Conservation (phyloP, 192 early-diverging fungal species). For the Linnemannia elongata region DNA sequence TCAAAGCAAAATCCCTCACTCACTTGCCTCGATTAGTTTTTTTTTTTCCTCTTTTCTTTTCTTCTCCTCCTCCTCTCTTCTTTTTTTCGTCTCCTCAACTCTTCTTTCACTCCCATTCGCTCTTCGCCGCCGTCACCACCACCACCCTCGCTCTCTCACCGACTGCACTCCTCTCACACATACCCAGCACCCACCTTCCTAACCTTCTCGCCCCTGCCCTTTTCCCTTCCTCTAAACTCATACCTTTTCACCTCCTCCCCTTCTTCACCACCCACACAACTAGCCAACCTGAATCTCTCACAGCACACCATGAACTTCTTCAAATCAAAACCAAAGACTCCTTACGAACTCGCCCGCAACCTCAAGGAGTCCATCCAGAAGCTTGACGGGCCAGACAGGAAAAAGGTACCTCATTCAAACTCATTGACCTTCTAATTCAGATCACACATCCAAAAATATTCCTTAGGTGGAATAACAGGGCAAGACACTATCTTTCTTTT, state of each 20-base stretch:
- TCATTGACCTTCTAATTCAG: background rate
- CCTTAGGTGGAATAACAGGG: background rate
- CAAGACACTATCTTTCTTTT: background rate
- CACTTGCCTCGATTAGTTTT: background rate
- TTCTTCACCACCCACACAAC: background rate
- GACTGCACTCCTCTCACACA: constrained; percentile 3
- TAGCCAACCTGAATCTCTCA: constrained; percentile 7
- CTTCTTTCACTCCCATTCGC: constrained; percentile 9
- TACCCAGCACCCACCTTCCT: constrained; percentile 2
- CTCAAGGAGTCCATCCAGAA: constrained; percentile 88
- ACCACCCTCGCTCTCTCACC: background rate
- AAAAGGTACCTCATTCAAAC: constrained; percentile 66
- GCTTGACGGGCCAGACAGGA: constrained; percentile 78
- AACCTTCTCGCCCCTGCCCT: background rate
- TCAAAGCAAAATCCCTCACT: background rate
- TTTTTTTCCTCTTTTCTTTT: background rate
- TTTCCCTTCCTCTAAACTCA: background rate
- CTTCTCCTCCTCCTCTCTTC: constrained; percentile 9
- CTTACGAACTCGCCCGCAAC: constrained; percentile 89
- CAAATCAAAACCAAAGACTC: constrained; percentile 86
- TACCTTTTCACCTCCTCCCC: background rate
- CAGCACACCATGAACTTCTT: constrained; percentile 65
- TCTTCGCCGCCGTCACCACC: background rate
- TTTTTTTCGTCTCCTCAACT: constrained; percentile 11
- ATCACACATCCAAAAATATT: background rate